Evolutionary conservation across 371 early-diverging fungal species (phyloP).

Genomic region (Lichtheimia ramosa): DNA sequence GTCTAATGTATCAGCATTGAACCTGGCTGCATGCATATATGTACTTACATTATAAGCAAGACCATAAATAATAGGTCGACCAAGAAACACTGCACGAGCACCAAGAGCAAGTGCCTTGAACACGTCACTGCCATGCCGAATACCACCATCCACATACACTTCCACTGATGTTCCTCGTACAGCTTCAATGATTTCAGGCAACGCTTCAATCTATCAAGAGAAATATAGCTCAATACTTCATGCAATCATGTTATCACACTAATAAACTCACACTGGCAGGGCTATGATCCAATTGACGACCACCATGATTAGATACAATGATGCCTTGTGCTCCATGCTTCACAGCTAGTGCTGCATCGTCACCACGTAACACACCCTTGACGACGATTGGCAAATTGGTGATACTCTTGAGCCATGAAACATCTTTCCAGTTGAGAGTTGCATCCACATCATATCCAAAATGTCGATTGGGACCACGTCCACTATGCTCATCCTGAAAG

Average conservation of each 20-base stretch:
- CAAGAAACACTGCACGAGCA: slow-evolving; percentile 71
- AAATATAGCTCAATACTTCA: too few relatives aligned
- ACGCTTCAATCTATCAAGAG: slow-evolving; percentile 37
- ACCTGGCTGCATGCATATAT: too few relatives aligned
- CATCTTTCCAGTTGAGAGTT: slow-evolving; percentile 64
- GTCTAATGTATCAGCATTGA: too few relatives aligned
- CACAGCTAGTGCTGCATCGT: slow-evolving; percentile 69
- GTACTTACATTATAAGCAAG: slow-evolving; percentile 34
- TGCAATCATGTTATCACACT: too few relatives aligned
- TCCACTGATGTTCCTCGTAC: slow-evolving; percentile 50
- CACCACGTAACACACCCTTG: slow-evolving; percentile 69
- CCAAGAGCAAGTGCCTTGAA: slow-evolving; percentile 76
- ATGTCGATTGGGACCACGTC: neutral
- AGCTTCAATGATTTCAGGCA: slow-evolving; percentile 62
- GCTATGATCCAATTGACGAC: slow-evolving; percentile 68
- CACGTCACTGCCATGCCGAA: slow-evolving; percentile 63
- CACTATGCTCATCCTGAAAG: slow-evolving; percentile 11
- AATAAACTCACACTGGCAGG: slow-evolving; percentile 34
- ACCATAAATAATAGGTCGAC: slow-evolving; percentile 63
- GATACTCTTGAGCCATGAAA: slow-evolving; percentile 62
- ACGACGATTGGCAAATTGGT: slow-evolving; percentile 66
- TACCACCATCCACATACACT: slow-evolving; percentile 74
- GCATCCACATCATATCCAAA: slow-evolving; percentile 20
- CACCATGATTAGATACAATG: slow-evolving; percentile 78
- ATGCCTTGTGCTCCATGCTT: slow-evolving; percentile 60